Evolutionary conservation across 202 grass and related monocot genomes (phyloP), one percentile per base, ranked within the genome.

Genomic region (Hordeum pubiflorum): DNA sequence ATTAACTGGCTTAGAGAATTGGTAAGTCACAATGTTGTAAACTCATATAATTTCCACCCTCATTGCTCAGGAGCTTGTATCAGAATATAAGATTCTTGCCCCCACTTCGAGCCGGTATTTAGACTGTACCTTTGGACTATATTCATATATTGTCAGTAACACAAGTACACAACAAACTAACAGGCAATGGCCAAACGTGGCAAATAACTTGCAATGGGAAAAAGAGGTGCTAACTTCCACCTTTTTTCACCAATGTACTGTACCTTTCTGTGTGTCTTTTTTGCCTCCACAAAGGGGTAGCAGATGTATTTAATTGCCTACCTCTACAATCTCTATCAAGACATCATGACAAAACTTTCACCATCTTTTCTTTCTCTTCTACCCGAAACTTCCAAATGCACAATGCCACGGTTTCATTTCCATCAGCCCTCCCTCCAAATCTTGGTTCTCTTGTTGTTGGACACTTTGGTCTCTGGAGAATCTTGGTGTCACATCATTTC

Each of bases 391-490:
- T 65, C 24, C 62, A 76, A 83, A 34, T 34, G 23, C 13, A 41
- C 54, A 14, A 31, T 0, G 67, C 27, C 40, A 77, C 21, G 39
- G 3, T 17, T 79, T 36, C 39, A 81, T 81, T 76, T 69, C 38
- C 39, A 65, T 58, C 17, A 70, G 75, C n/a, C 46, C 46, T 38
- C 22, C 44, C 46, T 38, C 22, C 44, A 71, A 41, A 65, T 43
- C 58, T 65, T 57, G 43, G 22, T 67, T 76, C 77, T 34, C 29
- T 57, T 81, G n/a, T 69, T 80, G 34, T 80, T 75, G 70, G 82
- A 75, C 46, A 58, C 24, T 71, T 6, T 75, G 4, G 10, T 52
- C 13, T 70, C 56, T 63, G 37, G 10, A 40, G 80, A 83, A 83
- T 87, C 75, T 84, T 73, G 58, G 20, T 36, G 46, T 58, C 46